A percentile compares a stretch with the other conserved stretches of the same genome.
Evolutionary conservation across 2,329 filamentous ascomycete genomes (phyloP).

Genomic region (Fusarium sp.): DNA sequence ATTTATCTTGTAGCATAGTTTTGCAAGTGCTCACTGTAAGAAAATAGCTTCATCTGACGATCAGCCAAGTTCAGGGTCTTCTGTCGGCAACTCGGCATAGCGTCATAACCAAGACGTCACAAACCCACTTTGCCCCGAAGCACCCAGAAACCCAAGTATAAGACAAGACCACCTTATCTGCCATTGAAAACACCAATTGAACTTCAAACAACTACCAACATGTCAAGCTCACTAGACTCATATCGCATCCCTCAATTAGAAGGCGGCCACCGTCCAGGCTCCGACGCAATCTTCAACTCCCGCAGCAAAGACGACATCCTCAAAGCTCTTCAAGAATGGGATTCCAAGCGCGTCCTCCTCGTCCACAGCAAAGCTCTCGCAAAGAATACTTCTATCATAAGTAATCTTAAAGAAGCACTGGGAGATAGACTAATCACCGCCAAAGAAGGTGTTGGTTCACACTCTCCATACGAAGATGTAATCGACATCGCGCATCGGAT

Average conservation of each 20-base stretch:
- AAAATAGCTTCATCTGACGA: not conserved
- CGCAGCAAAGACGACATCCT: conserved; percentile 8
- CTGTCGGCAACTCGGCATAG: conserved; percentile 1
- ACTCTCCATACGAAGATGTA: conserved; percentile 14
- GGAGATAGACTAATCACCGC: not conserved
- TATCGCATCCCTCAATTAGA: conserved; percentile 18
- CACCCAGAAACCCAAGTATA: not conserved
- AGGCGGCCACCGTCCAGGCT: conserved; percentile 5
- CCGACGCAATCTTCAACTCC: conserved; percentile 23
- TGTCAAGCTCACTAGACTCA: not conserved
- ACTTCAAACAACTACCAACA: not conserved
- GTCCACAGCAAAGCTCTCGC: conserved; percentile 19
- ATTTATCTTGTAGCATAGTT: no score
- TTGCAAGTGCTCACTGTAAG: not conserved
- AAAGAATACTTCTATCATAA: not conserved
- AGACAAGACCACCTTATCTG: not conserved
- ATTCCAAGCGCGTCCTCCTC: not conserved
- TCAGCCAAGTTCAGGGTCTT: not conserved
- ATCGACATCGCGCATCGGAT: conserved; percentile 12
- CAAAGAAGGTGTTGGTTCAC: conserved; percentile 23
- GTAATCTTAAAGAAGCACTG: not conserved
- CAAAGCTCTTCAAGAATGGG: not conserved
- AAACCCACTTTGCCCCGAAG: conserved; percentile 1
- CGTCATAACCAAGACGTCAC: conserved; percentile 17
- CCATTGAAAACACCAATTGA: not conserved